Conservation (phyloP, 768 basidiomycete genomes). For the Pulveroboletus sp. region DNA sequence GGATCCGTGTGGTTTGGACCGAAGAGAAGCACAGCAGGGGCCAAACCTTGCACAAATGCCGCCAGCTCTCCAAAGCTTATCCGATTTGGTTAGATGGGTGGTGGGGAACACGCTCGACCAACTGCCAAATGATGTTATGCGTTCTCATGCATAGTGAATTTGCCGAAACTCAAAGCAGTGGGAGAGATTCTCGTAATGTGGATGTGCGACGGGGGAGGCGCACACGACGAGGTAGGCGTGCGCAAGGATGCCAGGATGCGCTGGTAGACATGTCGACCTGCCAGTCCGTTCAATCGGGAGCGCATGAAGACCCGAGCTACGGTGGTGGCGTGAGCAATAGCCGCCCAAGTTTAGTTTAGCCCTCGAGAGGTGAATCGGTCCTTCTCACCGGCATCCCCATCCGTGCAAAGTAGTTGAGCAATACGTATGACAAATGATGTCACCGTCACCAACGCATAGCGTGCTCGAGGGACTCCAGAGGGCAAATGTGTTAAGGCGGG, state of each 20-base stretch:
- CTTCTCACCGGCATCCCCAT: not conserved
- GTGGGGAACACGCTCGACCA: not conserved
- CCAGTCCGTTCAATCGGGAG: not conserved
- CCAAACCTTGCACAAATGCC: not conserved
- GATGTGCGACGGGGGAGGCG: not conserved
- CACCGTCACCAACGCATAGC: constrained; percentile 1
- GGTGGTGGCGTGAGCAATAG: no score
- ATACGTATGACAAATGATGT: constrained; percentile 6
- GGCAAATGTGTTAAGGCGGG: not conserved
- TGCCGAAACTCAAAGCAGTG: constrained; percentile 16
- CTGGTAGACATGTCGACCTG: not conserved
- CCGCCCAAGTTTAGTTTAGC: not conserved
- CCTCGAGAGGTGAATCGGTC: not conserved
- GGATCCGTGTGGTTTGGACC: constrained; percentile 1
- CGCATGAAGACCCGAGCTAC: not conserved
- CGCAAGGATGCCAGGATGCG: not conserved
- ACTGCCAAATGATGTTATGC: constrained; percentile 1
- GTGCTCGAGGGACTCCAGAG: not conserved
- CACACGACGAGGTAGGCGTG: not conserved
- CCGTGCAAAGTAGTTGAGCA: not conserved
- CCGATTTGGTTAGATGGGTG: constrained; percentile 23
- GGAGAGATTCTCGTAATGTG: constrained; percentile 21
- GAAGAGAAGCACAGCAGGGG: not conserved
- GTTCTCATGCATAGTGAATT: constrained; percentile 21
- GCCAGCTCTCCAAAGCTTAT: constrained; percentile 5